Percentiles rank a stretch among this genome's conserved stretches.
These are phyloP conservation scores for Fraxinus angustifolia DNA, from an alignment of 305 asterid genomes.

Conservation along the genomic window DNA sequence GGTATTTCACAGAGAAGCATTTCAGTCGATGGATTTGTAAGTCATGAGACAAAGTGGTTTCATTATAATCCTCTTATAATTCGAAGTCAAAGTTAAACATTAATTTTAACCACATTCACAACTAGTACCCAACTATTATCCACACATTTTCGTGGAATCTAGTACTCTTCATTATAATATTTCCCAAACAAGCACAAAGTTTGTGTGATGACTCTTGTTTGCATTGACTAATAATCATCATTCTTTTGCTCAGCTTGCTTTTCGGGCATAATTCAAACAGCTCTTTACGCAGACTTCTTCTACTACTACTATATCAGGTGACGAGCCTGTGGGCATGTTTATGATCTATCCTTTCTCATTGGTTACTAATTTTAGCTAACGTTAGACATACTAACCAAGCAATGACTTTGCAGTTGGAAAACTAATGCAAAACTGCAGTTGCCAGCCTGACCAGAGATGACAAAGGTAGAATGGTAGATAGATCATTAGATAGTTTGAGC, in stretches of 20 bases:
- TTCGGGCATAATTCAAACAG: conserved; percentile 73
- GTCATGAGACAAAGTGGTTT: conserved; percentile 18
- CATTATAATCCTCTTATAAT: background rate
- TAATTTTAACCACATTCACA: background rate
- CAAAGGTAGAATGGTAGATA: conserved; percentile 8
- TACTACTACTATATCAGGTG: conserved; percentile 78
- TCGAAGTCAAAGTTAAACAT: background rate
- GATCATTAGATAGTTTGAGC: background rate
- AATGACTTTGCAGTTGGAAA: conserved; percentile 61
- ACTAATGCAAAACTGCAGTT: conserved; percentile 59
- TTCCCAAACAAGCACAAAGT: background rate
- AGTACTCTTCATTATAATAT: background rate
- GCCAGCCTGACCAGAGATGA: conserved; percentile 61
- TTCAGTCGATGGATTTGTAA: conserved; percentile 73
- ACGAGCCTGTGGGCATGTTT: conserved; percentile 9
- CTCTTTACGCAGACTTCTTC: conserved; percentile 81
- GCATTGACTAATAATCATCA: conserved; percentile 18
- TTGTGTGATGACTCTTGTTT: background rate
- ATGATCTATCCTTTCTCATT: background rate
- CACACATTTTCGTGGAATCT: background rate
- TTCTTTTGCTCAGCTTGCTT: conserved; percentile 44
- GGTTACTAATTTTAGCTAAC: background rate
- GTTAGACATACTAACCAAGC: background rate
- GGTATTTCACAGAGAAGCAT: conserved; percentile 68
- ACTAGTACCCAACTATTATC: background rate